A percentile compares a stretch with the other conserved stretches of the same genome.
These are phyloP conservation scores for Lasiosphaeriaceae sp. DNA, from an alignment of 495 filamentous ascomycete species.

Conservation along the genomic window DNA sequence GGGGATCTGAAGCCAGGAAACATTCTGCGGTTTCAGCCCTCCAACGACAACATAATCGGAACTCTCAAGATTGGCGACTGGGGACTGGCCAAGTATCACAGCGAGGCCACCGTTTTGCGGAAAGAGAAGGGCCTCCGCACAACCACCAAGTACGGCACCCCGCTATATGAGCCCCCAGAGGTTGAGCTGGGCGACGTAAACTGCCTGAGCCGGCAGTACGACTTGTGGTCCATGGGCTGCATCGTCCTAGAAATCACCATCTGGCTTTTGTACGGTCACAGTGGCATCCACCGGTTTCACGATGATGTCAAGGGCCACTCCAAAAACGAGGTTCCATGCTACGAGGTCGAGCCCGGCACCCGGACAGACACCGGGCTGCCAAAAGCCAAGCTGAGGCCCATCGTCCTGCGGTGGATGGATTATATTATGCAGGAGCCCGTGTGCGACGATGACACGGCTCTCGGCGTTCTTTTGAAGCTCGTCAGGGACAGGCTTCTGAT, in stretches of 20 bases:
- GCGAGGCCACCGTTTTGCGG: not conserved
- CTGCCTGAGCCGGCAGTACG: slow-evolving; percentile 26
- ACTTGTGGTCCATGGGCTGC: slow-evolving; percentile 40
- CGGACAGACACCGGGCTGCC: not conserved
- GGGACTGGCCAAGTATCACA: slow-evolving; percentile 24
- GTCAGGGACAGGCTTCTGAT: slow-evolving; percentile 20
- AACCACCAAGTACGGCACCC: slow-evolving; percentile 11
- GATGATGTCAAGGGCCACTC: slow-evolving; percentile 7
- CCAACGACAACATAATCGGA: slow-evolving; percentile 10
- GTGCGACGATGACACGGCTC: slow-evolving; percentile 15
- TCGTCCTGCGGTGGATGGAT: slow-evolving; percentile 8
- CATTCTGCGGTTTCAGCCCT: slow-evolving; percentile 13
- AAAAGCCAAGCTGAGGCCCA: slow-evolving; percentile 1
- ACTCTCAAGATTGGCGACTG: slow-evolving; percentile 26
- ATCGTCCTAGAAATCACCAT: slow-evolving; percentile 33
- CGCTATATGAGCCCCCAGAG: slow-evolving; percentile 27
- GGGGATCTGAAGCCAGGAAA: slow-evolving; percentile 23
- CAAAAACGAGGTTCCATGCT: slow-evolving; percentile 1
- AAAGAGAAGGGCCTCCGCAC: slow-evolving; percentile 6
- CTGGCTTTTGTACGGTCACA: slow-evolving; percentile 32
- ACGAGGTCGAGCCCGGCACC: not conserved
- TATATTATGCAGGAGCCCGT: slow-evolving; percentile 11
- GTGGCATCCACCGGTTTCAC: slow-evolving; percentile 15
- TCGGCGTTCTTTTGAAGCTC: slow-evolving; percentile 16
- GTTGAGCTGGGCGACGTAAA: not conserved